Evolutionary conservation across 371 early-diverging fungal species (phyloP).

Genomic region (Chytridium lagenaria): DNA sequence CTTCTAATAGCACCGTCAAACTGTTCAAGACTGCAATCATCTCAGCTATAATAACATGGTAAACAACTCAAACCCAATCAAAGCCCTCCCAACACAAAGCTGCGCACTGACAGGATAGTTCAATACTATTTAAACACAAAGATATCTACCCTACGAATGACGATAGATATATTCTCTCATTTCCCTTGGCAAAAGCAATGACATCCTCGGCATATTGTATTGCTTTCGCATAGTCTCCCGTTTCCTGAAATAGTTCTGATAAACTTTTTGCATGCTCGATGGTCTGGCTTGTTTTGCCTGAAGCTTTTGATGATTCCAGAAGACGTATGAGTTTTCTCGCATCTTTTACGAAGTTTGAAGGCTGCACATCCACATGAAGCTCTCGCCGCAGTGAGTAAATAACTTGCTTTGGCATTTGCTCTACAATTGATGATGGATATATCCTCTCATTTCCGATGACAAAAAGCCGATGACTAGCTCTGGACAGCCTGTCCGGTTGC

Average conservation of each 20-base stretch:
- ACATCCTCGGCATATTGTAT: background rate
- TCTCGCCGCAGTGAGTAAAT: background rate
- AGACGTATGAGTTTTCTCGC: background rate
- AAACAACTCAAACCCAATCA: too few relatives aligned
- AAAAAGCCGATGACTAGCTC: too few relatives aligned
- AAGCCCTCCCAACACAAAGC: background rate
- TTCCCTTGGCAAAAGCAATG: background rate
- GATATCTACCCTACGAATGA: background rate
- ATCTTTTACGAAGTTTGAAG: background rate
- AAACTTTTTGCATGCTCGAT: background rate
- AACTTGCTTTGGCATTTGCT: background rate
- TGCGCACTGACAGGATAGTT: background rate
- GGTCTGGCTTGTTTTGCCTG: background rate
- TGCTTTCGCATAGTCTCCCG: background rate
- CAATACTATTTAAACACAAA: background rate
- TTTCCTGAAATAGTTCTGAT: background rate
- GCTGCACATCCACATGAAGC: background rate
- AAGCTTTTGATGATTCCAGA: background rate
- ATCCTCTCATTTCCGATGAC: too few relatives aligned
- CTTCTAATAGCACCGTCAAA: too few relatives aligned
- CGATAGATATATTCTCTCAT: background rate
- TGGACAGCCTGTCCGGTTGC: too few relatives aligned
- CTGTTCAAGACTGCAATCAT: too few relatives aligned
- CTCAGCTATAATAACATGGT: too few relatives aligned
- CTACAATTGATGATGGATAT: too few relatives aligned